Evolutionary conservation across 129 eudicot genomes (phyloP).

Genomic region (Artemisia annua): DNA sequence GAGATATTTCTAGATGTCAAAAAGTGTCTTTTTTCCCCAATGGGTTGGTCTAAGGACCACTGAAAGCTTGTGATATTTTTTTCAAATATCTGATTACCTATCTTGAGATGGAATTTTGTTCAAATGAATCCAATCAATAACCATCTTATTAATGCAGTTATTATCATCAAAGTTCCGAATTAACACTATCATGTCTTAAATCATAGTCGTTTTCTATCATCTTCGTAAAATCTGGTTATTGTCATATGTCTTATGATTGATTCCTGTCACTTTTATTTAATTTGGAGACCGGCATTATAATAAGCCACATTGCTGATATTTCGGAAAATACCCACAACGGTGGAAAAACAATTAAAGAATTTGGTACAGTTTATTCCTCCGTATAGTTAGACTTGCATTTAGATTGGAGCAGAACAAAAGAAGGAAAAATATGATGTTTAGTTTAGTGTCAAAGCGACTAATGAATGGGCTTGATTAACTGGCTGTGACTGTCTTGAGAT

Average conservation of each 20-base stretch:
- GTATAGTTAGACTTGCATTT: background rate
- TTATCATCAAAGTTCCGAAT: background rate
- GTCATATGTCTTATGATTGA: background rate
- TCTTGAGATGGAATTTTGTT: constrained; percentile 6
- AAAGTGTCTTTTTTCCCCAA: constrained; percentile 22
- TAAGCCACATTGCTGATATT: background rate
- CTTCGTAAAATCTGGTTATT: background rate
- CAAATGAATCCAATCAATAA: background rate
- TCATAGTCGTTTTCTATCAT: constrained; percentile 17
- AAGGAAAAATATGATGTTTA: background rate
- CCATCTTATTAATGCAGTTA: background rate
- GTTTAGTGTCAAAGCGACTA: background rate
- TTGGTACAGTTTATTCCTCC: too few relatives aligned
- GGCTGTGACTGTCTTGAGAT: background rate
- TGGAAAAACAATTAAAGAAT: too few relatives aligned
- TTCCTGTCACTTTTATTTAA: background rate
- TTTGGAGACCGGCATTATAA: background rate
- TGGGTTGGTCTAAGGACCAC: constrained; percentile 17
- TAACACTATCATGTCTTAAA: background rate
- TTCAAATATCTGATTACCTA: constrained; percentile 20
- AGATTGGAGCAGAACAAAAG: background rate
- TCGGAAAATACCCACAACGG: too few relatives aligned
- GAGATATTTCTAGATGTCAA: constrained; percentile 20
- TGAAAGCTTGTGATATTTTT: constrained; percentile 23
- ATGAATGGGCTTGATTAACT: background rate